These are phyloP conservation scores for Nakaseomyces bracarensis DNA, from an alignment of 1,139 yeast species.

Conservation along the genomic window DNA sequence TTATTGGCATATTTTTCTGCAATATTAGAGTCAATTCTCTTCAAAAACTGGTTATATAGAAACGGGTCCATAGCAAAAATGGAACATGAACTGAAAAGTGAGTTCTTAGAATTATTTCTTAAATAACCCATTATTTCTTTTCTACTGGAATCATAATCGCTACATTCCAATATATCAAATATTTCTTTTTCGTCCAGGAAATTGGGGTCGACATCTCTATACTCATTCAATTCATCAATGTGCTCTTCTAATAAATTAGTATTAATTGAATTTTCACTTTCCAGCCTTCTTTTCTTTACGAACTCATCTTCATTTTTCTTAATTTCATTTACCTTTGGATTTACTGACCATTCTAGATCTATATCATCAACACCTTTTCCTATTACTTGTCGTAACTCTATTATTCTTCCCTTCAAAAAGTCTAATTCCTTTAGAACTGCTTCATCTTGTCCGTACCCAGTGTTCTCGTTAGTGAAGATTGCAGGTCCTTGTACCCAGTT, in stretches of 20 bases:
- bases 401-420: constrained; percentile 24
- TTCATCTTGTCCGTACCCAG: constrained; percentile 14
- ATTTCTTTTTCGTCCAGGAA: constrained; percentile 7
- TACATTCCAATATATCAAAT: constrained; percentile 1
- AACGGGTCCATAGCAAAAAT: constrained; percentile 3
- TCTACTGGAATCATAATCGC: not conserved
- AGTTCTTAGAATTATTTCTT: not conserved
- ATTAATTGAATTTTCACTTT: constrained; percentile 8
- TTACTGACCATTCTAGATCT: constrained; percentile 11
- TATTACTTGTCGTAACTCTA: constrained; percentile 27
- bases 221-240: constrained; percentile 5
- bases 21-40: constrained; percentile 1
- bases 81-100: not conserved
- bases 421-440: constrained; percentile 24
- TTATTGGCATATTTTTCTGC: not conserved
- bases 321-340: not conserved
- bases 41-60: constrained; percentile 3
- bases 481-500: constrained; percentile 31
- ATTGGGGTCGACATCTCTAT: constrained; percentile 7
- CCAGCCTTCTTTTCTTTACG: constrained; percentile 10
- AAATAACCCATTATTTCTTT: constrained; percentile 4
- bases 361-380: constrained; percentile 20
- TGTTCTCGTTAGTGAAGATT: constrained; percentile 13
- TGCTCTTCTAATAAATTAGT: not conserved
- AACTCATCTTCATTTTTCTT: constrained; percentile 5